Conservation (phyloP, 306 rosid species). For the Trifolium fragiferum region DNA sequence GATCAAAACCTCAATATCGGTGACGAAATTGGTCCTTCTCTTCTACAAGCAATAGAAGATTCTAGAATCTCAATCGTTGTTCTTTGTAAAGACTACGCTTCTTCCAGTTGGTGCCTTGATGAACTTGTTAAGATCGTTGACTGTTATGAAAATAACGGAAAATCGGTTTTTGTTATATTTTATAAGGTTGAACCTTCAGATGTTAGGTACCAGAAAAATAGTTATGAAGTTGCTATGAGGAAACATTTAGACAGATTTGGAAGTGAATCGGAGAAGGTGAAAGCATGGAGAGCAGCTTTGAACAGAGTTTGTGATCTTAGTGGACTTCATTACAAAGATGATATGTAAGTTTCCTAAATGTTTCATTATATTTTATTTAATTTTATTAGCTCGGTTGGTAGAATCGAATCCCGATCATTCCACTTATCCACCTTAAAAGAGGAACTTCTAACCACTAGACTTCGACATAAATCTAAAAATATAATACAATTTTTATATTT, state of each 20-base stretch:
- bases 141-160: not conserved
- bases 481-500: too few species aligned
- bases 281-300: conserved; percentile 31
- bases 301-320: not conserved
- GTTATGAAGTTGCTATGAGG: not conserved
- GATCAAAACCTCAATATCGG: not conserved
- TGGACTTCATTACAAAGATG: not conserved
- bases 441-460: too few species aligned
- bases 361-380: too few species aligned
- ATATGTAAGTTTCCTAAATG: not conserved
- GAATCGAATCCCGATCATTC: too few species aligned
- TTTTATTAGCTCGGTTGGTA: too few species aligned
- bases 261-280: conserved; percentile 7
- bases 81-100: not conserved
- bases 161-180: not conserved
- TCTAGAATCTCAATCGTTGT: conserved; percentile 10
- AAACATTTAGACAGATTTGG: not conserved
- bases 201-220: not conserved
- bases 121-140: conserved; percentile 12
- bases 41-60: not conserved
- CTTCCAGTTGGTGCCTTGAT: conserved; percentile 18
- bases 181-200: conserved; percentile 1
- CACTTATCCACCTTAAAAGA: too few species aligned
- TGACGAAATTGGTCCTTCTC: not conserved
- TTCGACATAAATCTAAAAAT: too few species aligned